Evolutionary conservation across 2,329 filamentous ascomycete species (phyloP), one percentile per base, ranked within the genome.

Genomic region (Bimuria novae-zelandiae): DNA sequence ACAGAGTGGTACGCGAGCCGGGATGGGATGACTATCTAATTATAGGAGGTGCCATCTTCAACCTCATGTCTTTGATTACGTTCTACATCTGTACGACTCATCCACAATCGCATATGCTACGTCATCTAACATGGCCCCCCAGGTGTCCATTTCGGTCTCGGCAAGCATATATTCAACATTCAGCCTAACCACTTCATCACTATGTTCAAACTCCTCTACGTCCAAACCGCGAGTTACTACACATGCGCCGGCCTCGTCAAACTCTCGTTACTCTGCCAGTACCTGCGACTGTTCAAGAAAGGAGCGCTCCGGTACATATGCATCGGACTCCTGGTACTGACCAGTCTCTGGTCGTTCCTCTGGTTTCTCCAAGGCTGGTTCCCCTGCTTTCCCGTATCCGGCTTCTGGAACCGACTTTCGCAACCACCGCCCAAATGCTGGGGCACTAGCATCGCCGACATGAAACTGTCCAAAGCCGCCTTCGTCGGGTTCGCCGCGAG

Each of bases 11-110:
- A 14, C 62, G 63, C 25, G 61, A 70, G 22, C 64, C 65, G 4
- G 65, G 71, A n/a, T 67, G 67, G 61, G 70, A 74, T 48, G 71
- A 74, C 42, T 45, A 66, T n/a, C 61, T 71, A 4, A 68, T 74
- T 21, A 52, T 69, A 10, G 32, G 71, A 14, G 67, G 66, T 16
- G 60, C 55, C 11, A 7, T 68, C 1, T 55, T 68, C 22, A 68
- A 67, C 25, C 47, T 70, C 10, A 39, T 56, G 16, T 56, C 58
- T 17, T 45, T 68, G 12, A 45, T 65, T 10, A 51, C 45, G 7
- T 65, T 68, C 22, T 59, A 64, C 21, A 52, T 47, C 33, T 51
- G 67, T 68, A 59, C n/a, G 47, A 40, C 14, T 11, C 17, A n/a
- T 17, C 2, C 25, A 10, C 23, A 23, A 8, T 14, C 22, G 14